Percentiles rank a stretch among this genome's conserved stretches.
Conservation (phyloP, 179 eudicot genomes). For the Carnegiea gigantea region DNA sequence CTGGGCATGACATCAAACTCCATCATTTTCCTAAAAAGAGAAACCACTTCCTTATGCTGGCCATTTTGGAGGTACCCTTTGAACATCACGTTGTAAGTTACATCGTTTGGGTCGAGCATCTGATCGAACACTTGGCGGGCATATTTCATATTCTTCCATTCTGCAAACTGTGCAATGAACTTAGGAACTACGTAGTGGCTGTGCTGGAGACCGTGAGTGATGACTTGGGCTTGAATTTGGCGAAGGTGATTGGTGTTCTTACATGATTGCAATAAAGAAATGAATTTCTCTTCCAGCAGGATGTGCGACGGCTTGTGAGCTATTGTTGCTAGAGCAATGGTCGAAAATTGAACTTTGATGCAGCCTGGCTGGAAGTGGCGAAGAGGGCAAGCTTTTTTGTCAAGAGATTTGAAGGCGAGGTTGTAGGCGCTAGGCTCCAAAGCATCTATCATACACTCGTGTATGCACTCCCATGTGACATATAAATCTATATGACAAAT, state of each 20-base stretch:
- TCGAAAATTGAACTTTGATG: neutral
- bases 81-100: conserved; percentile 56
- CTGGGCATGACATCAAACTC: conserved; percentile 44
- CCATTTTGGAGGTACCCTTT: conserved; percentile 61
- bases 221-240: conserved; percentile 58
- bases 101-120: conserved; percentile 44
- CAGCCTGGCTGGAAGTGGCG: no score
- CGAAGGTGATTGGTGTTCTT: conserved; percentile 39
- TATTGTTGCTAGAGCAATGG: conserved; percentile 26
- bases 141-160: conserved; percentile 34
- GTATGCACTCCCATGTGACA: no score
- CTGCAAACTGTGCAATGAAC: conserved; percentile 36
- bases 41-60: conserved; percentile 35
- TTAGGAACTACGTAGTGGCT: conserved; percentile 44
- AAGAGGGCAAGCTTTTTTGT: no score
- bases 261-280: conserved; percentile 61
- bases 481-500: no score
- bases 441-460: accelerated
- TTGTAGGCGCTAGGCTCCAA: no score
- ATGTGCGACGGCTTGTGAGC: conserved; percentile 34
- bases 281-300: conserved; percentile 50
- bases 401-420: no score
- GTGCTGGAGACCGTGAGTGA: conserved; percentile 40
- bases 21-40: conserved; percentile 53
- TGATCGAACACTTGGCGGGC: conserved; percentile 60